Conservation (phyloP, 331 rosid species). For the Malus hybrid region DNA sequence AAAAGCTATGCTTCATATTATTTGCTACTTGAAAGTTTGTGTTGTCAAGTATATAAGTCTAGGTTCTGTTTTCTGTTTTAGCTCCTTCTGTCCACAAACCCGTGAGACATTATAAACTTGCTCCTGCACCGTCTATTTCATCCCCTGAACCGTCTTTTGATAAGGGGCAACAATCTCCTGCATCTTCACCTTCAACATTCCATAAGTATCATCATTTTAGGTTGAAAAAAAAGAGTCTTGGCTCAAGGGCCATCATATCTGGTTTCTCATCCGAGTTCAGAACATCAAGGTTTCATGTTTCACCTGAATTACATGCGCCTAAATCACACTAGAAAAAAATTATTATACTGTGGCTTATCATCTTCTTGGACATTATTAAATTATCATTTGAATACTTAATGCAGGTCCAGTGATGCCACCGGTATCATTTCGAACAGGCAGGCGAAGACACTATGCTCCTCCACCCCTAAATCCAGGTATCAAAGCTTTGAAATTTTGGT, state of each 20-base stretch:
- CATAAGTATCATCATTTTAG: conserved; percentile 20
- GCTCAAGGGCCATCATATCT: conserved; percentile 28
- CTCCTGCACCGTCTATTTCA: conserved; percentile 36
- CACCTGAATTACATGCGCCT: background rate
- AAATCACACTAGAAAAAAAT: background rate
- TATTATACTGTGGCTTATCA: background rate
- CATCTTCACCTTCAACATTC: conserved; percentile 31
- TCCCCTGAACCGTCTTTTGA: conserved; percentile 35
- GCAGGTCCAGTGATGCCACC: conserved; percentile 54
- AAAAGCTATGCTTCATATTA: background rate
- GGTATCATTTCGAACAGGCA: conserved; percentile 19
- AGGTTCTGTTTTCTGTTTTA: conserved; percentile 7
- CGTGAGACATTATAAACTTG: conserved; percentile 16
- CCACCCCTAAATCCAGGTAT: conserved; percentile 49
- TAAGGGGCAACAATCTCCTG: conserved; percentile 34
- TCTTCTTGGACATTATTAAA: background rate
- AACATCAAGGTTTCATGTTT: conserved; percentile 37
- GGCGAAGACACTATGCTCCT: conserved; percentile 28
- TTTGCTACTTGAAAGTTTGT: conserved; percentile 5
- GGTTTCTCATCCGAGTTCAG: conserved; percentile 38
- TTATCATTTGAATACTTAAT: background rate
- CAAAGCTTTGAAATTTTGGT: background rate
- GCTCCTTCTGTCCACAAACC: conserved; percentile 41
- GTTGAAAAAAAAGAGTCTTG: too few species aligned
- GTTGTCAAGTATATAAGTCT: background rate